Conservation (phyloP, 2,329 filamentous ascomycete species). For the Colletotrichum sp. region DNA sequence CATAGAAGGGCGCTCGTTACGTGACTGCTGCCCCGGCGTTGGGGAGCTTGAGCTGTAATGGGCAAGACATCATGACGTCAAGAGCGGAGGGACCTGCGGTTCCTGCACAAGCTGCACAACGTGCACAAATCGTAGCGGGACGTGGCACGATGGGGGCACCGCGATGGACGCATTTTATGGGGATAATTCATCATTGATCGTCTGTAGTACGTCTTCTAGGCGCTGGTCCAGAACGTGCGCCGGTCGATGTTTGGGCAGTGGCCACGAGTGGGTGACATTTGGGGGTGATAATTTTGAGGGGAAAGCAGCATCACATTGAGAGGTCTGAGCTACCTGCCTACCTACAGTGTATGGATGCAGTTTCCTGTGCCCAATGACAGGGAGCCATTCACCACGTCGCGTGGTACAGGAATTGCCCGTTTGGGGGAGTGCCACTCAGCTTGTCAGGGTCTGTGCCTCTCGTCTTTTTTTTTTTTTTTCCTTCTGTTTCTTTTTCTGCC, state of each 20-base stretch:
- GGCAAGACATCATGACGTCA: constrained; percentile 22
- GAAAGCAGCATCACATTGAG: neutral
- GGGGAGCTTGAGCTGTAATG: constrained; percentile 5
- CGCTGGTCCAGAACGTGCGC: neutral
- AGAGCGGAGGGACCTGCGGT: constrained; percentile 2
- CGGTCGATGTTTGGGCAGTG: neutral
- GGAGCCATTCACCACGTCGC: neutral
- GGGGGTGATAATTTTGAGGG: neutral
- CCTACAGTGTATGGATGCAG: neutral
- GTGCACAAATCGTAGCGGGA: neutral
- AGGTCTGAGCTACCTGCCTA: neutral
- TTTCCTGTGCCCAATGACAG: neutral
- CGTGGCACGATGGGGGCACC: constrained; percentile 1
- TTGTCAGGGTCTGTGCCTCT: neutral
- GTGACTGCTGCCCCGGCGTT: neutral
- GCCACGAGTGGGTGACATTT: neutral
- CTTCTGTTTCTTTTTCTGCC: neutral
- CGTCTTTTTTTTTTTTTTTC: neutral
- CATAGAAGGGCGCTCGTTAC: constrained; percentile 7
- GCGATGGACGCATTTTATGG: constrained; percentile 10
- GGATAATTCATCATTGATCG: constrained; percentile 17
- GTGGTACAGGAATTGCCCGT: neutral
- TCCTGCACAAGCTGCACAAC: neutral
- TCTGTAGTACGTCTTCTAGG: neutral
- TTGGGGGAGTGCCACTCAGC: neutral